A percentile compares a stretch with the other conserved stretches of the same genome.
phyloP scores from a whole-genome alignment of 352 stramenopile genomes.

The Phytophthora pinifolia region DNA sequence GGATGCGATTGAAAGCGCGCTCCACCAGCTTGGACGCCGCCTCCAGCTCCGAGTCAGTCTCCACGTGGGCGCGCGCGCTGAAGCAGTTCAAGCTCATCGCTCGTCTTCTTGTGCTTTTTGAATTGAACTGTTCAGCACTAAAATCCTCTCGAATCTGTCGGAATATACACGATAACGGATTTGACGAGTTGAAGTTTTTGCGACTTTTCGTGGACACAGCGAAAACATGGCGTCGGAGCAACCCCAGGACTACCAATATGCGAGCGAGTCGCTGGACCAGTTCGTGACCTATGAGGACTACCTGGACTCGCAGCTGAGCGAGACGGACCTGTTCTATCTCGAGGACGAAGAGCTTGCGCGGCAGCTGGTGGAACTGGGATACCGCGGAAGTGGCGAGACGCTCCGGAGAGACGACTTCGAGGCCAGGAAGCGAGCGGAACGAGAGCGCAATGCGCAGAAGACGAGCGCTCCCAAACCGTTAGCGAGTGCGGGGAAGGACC shows the following conservation, averaged over 20 bases:
- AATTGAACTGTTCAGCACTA: constrained; percentile 1
- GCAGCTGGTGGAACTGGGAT: constrained; percentile 93
- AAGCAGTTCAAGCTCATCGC: constrained; percentile 73
- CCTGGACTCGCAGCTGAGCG: constrained; percentile 90
- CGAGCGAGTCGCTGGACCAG: constrained; percentile 84
- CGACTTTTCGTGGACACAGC: constrained; percentile 14
- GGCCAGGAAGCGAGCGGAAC: constrained; percentile 84
- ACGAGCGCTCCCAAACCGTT: constrained; percentile 88
- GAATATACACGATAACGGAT: constrained; percentile 24
- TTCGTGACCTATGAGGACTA: constrained; percentile 96
- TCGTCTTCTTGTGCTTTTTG: constrained; percentile 6
- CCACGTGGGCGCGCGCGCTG: constrained; percentile 46
- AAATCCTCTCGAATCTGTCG: constrained; percentile 7
- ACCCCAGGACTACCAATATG: constrained; percentile 66
- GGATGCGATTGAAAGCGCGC: constrained; percentile 51
- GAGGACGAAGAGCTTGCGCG: constrained; percentile 93
- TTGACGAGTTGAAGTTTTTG: constrained; percentile 28
- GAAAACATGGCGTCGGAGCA: constrained; percentile 44
- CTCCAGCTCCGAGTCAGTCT: constrained; percentile 69
- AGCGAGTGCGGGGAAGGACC: constrained; percentile 85
- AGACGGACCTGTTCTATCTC: constrained; percentile 94
- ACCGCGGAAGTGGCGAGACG: constrained; percentile 92
- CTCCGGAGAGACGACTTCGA: constrained; percentile 93
- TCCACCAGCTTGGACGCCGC: constrained; percentile 66
- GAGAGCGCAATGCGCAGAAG: constrained; percentile 89